phyloP scores from a whole-genome alignment of 108 stramenopile species.

The Cylindrotheca closterium region DNA sequence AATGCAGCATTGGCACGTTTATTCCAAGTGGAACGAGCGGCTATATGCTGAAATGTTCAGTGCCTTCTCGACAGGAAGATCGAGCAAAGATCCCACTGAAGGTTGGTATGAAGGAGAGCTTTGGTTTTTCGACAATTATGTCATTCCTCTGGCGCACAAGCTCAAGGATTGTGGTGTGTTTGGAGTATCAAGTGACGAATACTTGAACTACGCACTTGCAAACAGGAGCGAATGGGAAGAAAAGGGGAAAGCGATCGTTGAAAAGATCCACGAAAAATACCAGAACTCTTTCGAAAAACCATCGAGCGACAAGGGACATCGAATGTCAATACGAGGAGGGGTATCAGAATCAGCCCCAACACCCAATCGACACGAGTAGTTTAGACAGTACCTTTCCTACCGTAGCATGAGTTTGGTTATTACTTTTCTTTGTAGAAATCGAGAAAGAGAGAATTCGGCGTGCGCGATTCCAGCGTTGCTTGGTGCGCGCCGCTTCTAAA shows the following conservation, averaged over 20 bases:
- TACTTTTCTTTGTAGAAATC: too few species aligned
- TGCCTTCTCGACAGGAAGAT: slow-evolving; percentile 4
- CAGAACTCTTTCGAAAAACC: background rate
- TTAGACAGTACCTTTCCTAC: too few species aligned
- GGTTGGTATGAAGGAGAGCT: slow-evolving; percentile 22
- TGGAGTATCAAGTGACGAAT: slow-evolving; percentile 9
- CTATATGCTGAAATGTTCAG: slow-evolving; percentile 19
- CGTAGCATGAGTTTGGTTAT: too few species aligned
- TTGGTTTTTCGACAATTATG: slow-evolving; percentile 25
- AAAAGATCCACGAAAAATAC: background rate
- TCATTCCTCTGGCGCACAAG: slow-evolving; percentile 18
- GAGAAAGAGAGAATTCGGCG: too few species aligned
- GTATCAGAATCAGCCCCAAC: too few species aligned
- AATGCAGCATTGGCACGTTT: slow-evolving; percentile 23
- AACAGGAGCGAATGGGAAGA: slow-evolving; percentile 8
- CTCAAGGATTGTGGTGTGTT: slow-evolving; percentile 16
- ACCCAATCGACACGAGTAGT: too few species aligned
- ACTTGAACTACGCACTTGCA: slow-evolving; percentile 5
- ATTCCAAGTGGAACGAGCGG: slow-evolving; percentile 18
- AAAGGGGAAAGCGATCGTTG: background rate
- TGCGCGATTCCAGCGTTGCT: too few species aligned
- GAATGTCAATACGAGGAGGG: too few species aligned
- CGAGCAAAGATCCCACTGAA: slow-evolving; percentile 6
- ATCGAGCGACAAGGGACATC: too few species aligned
- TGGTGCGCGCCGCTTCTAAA: too few species aligned